phyloP scores from a whole-genome alignment of 805 yeast genomes.

The Sugiyamaella valdiviana region DNA sequence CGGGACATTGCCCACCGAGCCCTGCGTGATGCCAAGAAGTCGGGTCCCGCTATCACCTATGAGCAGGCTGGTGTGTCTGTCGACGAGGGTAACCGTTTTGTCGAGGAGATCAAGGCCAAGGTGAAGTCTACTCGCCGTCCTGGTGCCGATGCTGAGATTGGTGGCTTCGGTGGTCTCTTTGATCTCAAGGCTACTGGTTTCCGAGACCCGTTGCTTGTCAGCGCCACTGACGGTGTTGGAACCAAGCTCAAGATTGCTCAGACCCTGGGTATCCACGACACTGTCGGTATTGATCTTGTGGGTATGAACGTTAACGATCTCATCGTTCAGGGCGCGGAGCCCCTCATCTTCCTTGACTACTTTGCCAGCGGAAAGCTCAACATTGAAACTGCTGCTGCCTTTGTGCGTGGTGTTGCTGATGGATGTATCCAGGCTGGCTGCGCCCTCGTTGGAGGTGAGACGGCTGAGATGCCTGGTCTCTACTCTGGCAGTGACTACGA shows the following conservation, averaged over 20 bases:
- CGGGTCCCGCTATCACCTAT: slow-evolving; percentile 56
- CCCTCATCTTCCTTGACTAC: slow-evolving; percentile 89
- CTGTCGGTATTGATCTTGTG: slow-evolving; percentile 98
- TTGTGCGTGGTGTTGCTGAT: slow-evolving; percentile 91
- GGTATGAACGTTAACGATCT: slow-evolving; percentile 99
- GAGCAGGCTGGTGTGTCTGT: slow-evolving; percentile 97
- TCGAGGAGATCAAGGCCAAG: slow-evolving; percentile 80
- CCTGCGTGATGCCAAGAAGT: slow-evolving; percentile 48
- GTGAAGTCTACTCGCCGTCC: slow-evolving; percentile 90
- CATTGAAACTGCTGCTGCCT: slow-evolving; percentile 72
- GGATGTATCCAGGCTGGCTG: slow-evolving; percentile 95
- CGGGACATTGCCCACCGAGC: slow-evolving; percentile 96
- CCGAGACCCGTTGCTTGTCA: slow-evolving; percentile 70
- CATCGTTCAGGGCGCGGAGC: slow-evolving; percentile 98
- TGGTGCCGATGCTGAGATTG: slow-evolving; percentile 97
- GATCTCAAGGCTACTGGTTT: slow-evolving; percentile 87
- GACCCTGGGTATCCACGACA: slow-evolving; percentile 76
- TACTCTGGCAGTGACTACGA: slow-evolving; percentile 93
- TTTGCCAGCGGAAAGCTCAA: slow-evolving; percentile 93
- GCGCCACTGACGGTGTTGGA: slow-evolving; percentile 99
- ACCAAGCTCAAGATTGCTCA: slow-evolving; percentile 95
- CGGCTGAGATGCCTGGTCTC: slow-evolving; percentile 99
- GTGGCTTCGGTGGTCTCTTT: slow-evolving; percentile 97
- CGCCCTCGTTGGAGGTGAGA: slow-evolving; percentile 98
- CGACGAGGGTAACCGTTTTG: slow-evolving; percentile 87